These are phyloP conservation scores for Deakozyma indianensis DNA, from an alignment of 805 yeast species.

Conservation along the genomic window DNA sequence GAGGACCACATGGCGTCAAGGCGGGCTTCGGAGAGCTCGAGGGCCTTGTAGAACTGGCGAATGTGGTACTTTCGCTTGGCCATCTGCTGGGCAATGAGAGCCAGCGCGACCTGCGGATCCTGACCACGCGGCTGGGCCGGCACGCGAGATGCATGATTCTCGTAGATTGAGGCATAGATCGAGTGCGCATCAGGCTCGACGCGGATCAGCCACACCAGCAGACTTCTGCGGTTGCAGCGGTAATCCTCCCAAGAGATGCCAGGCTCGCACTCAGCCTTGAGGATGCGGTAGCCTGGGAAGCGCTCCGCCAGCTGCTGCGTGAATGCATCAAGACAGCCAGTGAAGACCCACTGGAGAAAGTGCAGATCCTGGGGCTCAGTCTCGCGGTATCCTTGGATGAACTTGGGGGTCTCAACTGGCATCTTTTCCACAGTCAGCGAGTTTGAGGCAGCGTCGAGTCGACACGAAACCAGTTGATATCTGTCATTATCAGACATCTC, in stretches of 20 bases:
- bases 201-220: slow-evolving; percentile 10
- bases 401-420: slow-evolving; percentile 9
- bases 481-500: background rate
- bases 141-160: background rate
- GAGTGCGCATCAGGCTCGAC: background rate
- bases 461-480: slow-evolving; percentile 7
- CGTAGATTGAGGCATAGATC: background rate
- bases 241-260: slow-evolving; percentile 14
- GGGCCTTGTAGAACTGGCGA: background rate
- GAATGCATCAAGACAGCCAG: slow-evolving; percentile 7
- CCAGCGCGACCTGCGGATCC: background rate
- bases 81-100: slow-evolving; percentile 1
- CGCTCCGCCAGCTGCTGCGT: slow-evolving; percentile 3
- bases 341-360: slow-evolving; percentile 12
- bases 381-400: slow-evolving; percentile 3
- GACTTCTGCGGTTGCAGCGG: slow-evolving; percentile 8
- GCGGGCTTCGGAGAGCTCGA: background rate
- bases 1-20: background rate
- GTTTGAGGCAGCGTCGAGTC: slow-evolving; percentile 7
- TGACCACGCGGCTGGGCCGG: background rate
- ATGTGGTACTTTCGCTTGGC: background rate
- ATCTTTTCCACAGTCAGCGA: slow-evolving; percentile 6
- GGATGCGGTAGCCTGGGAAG: slow-evolving; percentile 8
- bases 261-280: slow-evolving; percentile 11
- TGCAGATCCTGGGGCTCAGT: slow-evolving; percentile 9